Base-by-base conservation (phyloP, 768 basidiomycete species). In the Suillus luteus region DNA sequence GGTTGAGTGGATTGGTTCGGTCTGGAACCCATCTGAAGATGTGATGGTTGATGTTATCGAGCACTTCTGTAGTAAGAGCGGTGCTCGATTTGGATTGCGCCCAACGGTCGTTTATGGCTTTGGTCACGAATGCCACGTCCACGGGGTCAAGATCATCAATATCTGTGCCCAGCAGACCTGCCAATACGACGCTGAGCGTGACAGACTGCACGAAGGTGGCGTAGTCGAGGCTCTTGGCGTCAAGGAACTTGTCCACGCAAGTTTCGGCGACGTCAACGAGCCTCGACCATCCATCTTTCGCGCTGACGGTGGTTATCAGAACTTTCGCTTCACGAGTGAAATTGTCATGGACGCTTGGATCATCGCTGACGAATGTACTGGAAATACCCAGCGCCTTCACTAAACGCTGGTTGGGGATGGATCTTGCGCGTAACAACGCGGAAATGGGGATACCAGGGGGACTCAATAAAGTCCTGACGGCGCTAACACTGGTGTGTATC, bases 331-430 rank as follows among this genome's bases (percentile, higher is more conserved):
- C 59, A 8, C 59, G 58, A 6, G 67, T 68, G n/a, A 76, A 76
- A 0, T 51, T 24, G 35, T 63, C 68, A 64, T 86, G 73, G 0
- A 75, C 48, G 31, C 65, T 64, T 0, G 64, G 14, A 4, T 82
- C 76, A 0, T 60, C 41, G 48, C 78, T 82, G 33, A 87, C 85
- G 46, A 88, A 88, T 0, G 86, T 84, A 55, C 82, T 88, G 0
- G 82, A 78, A 11, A 77, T 37, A 0, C 67, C 68, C 7, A 76
- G 75, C 0, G 76, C 75, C 3, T 67, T 57, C 0, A 74, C 64
- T 0, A 76, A 73, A 0, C 76, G 65, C 41, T 69, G 31, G 5
- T 75, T 75, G 0, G 74, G 74, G 0, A 15, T 11, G 0, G 74
- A 72, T 0, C 74, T 69, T 0, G 73, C 61, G 19, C 31, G 61